These are phyloP conservation scores for Neurospora crassa DNA, from an alignment of 2,329 filamentous ascomycete species.

Conservation along the genomic window DNA sequence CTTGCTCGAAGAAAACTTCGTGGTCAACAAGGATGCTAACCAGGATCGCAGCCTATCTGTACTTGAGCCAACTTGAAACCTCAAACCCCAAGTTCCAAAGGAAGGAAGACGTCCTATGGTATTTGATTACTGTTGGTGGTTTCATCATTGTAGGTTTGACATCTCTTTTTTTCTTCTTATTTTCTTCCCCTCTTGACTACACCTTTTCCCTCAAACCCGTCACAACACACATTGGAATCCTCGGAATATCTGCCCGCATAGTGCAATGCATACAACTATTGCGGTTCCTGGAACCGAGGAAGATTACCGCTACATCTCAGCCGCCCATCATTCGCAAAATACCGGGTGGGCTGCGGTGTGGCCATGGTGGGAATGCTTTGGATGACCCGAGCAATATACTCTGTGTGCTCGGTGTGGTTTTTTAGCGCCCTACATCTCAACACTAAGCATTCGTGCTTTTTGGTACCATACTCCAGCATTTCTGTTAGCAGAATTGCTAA, in stretches of 20 bases:
- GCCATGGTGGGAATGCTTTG: slow-evolving; percentile 69
- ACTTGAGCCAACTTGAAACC: slow-evolving; percentile 64
- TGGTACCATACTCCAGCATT: neutral
- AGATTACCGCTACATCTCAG: slow-evolving; percentile 62
- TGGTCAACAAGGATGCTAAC: slow-evolving; percentile 7
- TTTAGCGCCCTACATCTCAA: slow-evolving; percentile 51
- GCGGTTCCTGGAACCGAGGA: slow-evolving; percentile 78
- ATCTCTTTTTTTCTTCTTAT: slow-evolving; percentile 10
- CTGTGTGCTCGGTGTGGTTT: slow-evolving; percentile 48
- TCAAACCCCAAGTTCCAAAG: slow-evolving; percentile 61
- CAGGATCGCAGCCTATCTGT: slow-evolving; percentile 53
- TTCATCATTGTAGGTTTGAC: slow-evolving; percentile 66
- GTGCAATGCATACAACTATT: slow-evolving; percentile 52
- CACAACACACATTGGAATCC: slow-evolving; percentile 18
- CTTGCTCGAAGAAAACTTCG: slow-evolving; percentile 9
- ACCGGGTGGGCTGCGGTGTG: slow-evolving; percentile 53
- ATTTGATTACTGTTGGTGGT: slow-evolving; percentile 61
- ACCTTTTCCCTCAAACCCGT: slow-evolving; percentile 10
- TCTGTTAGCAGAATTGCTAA: slow-evolving; percentile 12
- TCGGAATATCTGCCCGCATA: slow-evolving; percentile 69
- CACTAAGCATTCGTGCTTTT: slow-evolving; percentile 1
- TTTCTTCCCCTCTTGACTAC: neutral
- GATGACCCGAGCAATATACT: slow-evolving; percentile 55
- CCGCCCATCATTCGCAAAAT: slow-evolving; percentile 59
- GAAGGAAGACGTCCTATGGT: slow-evolving; percentile 73